Evolutionary conservation across 129 eudicot genomes (phyloP).

Genomic region (Flaveria ramosissima): DNA sequence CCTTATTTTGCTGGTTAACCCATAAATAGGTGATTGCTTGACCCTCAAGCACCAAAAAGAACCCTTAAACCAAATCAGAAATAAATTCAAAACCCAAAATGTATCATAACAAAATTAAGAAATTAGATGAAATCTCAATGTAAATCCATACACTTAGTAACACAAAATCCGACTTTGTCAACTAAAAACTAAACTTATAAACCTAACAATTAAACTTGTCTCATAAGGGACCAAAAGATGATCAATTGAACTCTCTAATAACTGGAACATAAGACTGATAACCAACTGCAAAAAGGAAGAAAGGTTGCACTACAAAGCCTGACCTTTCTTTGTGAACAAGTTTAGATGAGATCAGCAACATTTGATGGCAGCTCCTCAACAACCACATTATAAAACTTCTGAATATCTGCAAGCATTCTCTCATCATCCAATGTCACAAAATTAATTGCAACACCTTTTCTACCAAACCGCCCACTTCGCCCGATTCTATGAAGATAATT

Average conservation of each 20-base stretch:
- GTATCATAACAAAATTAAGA: neutral
- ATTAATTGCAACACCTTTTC: constrained; percentile 48
- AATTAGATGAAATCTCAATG: neutral
- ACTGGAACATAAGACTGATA: neutral
- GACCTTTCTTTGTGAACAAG: neutral
- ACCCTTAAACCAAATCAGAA: neutral
- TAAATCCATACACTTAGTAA: neutral
- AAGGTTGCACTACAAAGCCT: neutral
- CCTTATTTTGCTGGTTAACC: no score
- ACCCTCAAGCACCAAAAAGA: neutral
- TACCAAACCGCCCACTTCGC: constrained; percentile 49
- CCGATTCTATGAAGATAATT: constrained; percentile 51
- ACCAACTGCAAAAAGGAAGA: constrained; percentile 7
- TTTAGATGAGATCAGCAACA: constrained; percentile 40
- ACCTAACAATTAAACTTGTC: constrained; percentile 7
- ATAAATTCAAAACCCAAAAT: neutral
- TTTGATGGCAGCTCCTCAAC: constrained; percentile 41
- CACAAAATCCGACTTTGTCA: neutral
- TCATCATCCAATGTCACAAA: constrained; percentile 45
- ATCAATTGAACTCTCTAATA: neutral
- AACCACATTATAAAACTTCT: constrained; percentile 41
- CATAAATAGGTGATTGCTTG: no score
- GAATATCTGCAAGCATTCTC: constrained; percentile 47
- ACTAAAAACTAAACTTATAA: neutral
- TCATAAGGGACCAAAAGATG: neutral